Percentiles rank a stretch among this genome's conserved stretches.
Evolutionary conservation across 176 grass and related monocot species (phyloP).

Genomic region (Saccharum spontaneum): DNA sequence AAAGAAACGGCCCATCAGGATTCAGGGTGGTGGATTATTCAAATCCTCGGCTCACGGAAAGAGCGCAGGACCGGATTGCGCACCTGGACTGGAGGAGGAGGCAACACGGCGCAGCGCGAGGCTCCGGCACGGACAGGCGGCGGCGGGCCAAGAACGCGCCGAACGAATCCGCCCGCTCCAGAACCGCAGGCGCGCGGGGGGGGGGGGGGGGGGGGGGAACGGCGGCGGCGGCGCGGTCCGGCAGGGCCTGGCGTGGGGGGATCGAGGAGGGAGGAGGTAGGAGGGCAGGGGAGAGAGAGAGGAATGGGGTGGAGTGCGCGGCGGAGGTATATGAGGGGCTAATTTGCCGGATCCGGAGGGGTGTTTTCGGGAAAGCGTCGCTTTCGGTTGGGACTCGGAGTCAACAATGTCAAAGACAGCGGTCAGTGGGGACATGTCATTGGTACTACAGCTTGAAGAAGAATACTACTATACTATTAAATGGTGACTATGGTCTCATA

Average conservation of each 20-base stretch:
- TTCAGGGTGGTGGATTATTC: neutral
- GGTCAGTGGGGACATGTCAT: neutral
- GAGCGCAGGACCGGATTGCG: neutral
- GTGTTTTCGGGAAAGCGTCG: constrained; percentile 11
- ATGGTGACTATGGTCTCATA: neutral
- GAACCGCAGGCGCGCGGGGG: neutral
- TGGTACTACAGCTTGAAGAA: neutral
- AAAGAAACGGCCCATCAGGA: neutral
- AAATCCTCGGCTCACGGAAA: neutral
- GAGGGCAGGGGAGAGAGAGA: neutral
- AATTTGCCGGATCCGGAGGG: constrained; percentile 1
- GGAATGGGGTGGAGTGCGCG: neutral
- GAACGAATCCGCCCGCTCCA: neutral
- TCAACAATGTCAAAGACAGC: constrained; percentile 45
- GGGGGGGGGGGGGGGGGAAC: neutral
- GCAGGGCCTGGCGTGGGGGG: neutral
- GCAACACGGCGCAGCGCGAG: neutral
- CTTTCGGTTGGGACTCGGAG: constrained; percentile 16
- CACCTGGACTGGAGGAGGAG: neutral
- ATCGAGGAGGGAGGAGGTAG: neutral
- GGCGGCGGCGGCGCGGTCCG: neutral
- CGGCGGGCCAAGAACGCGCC: neutral
- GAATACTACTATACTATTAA: neutral
- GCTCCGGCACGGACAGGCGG: neutral
- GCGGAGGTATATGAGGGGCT: neutral